A percentile compares a stretch with the other conserved stretches of the same genome.
Evolutionary conservation across 2,329 filamentous ascomycete species (phyloP).

Genomic region (Diaporthe amygdali): DNA sequence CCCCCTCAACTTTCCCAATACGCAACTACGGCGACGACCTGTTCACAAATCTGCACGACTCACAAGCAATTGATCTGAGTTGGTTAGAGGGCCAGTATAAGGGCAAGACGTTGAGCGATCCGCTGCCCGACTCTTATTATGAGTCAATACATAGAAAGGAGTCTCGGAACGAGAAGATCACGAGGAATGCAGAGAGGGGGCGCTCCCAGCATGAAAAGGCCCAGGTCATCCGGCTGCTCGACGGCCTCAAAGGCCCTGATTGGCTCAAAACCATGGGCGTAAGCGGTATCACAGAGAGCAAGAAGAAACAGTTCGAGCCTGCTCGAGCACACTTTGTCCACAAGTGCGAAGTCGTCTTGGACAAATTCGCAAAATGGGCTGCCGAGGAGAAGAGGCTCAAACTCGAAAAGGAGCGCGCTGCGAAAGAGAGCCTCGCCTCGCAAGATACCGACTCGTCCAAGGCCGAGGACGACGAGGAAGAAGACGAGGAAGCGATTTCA

Average conservation of each 20-base stretch:
- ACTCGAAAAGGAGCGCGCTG: constrained; percentile 72
- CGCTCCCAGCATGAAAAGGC: constrained; percentile 71
- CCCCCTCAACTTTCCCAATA: constrained; percentile 42
- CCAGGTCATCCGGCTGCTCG: constrained; percentile 70
- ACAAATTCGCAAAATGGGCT: constrained; percentile 88
- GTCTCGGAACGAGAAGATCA: constrained; percentile 65
- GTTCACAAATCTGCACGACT: constrained; percentile 61
- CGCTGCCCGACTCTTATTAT: constrained; percentile 61
- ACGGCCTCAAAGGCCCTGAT: constrained; percentile 86
- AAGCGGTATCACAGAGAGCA: constrained; percentile 80
- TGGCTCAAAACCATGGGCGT: constrained; percentile 94
- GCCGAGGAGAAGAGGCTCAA: constrained; percentile 87
- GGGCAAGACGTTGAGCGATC: constrained; percentile 53
- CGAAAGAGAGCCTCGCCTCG: constrained; percentile 44
- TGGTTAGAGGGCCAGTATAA: constrained; percentile 55
- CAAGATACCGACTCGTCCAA: constrained; percentile 27
- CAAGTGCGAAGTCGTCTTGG: constrained; percentile 80
- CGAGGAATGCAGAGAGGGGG: constrained; percentile 68
- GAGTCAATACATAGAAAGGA: constrained; percentile 62
- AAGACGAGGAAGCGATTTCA: constrained; percentile 41
- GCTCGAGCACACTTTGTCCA: constrained; percentile 85
- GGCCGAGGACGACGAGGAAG: constrained; percentile 28
- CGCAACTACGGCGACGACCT: constrained; percentile 61
- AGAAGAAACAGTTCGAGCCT: constrained; percentile 85
- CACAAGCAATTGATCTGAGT: constrained; percentile 61